Base-by-base conservation (phyloP, 2,329 filamentous ascomycete genomes). In the Lachnellula occidentalis region DNA sequence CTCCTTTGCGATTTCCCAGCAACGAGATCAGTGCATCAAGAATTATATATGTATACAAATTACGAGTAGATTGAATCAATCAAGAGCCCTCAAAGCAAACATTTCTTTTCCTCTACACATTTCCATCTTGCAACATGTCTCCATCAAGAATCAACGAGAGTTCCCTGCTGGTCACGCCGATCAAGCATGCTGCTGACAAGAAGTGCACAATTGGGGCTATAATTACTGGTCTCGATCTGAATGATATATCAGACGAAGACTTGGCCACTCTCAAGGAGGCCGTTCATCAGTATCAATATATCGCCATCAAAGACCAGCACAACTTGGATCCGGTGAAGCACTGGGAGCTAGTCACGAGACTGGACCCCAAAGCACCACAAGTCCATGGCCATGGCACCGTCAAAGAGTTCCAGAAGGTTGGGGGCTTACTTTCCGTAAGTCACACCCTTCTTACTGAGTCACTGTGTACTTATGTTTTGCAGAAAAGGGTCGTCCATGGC, bases 301-400 rank as follows among this genome's bases (percentile, higher is more conserved):
- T 76, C 9, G 66, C 75, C 22, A 69, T 76, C 37, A 75, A 72
- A 59, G 70, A 69, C n/a, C 74, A 77, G 55, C 64, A 72, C 24
- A 55, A 72, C 36, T 66, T 77, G 1, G 59, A 62, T 8, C 73
- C 74, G 2, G 66, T 67, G 36, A 74, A 75, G 60, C 73, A 76
- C 47, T 76, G 73, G 74, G 72, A 76, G 45, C 64, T 76, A 1
- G 71, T 76, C 11, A 71, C 68, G 5, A 67, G 72, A 5, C 73
- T 76, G 53, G 74, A 77, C 45, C 73, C 73, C 0, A 55, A 67
- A 5, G 73, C 74, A 8, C 67, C 69, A 1, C 62, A 71, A 39
- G 66, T 76, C 1, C 72, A 76, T 58, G 73, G 71, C 3, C 72
- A 76, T 52, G 74, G 73, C 6, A 69, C 71, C 39, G 48, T 74